These are phyloP conservation scores for Trichosporon sp. DNA, from an alignment of 1,284 basidiomycete genomes.

Conservation along the genomic window DNA sequence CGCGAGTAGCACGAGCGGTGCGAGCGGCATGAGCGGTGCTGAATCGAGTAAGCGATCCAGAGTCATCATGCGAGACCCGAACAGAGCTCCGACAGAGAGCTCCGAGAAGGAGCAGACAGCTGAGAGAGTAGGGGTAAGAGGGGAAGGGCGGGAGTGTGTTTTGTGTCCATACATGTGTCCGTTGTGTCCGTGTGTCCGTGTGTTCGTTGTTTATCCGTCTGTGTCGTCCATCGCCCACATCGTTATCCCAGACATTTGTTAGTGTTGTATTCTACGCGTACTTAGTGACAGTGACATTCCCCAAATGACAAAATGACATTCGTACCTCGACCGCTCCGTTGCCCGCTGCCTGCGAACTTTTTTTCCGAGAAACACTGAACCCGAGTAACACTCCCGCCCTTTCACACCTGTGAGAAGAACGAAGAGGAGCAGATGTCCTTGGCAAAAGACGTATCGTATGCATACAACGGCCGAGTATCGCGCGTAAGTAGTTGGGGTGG, in stretches of 20 bases:
- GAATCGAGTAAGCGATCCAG: no score
- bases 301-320: not conserved
- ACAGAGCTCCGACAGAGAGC: not conserved
- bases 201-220: not conserved
- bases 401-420: no score
- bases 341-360: no score
- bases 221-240: not conserved
- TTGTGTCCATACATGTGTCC: constrained; percentile 5
- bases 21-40: no score
- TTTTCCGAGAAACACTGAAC: no score
- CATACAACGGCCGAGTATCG: constrained; percentile 21
- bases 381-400: no score
- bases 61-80: no score
- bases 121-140: not conserved
- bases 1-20: no score
- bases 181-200: not conserved
- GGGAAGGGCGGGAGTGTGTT: not conserved
- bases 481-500: constrained; percentile 16
- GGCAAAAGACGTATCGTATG: constrained; percentile 12
- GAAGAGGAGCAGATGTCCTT: no score
- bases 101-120: no score
- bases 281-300: not conserved
- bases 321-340: no score
- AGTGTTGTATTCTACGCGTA: not conserved
- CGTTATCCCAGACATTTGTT: not conserved